Evolutionary conservation across 2,329 filamentous ascomycete species (phyloP).

Genomic region (Cytospora piceicola): DNA sequence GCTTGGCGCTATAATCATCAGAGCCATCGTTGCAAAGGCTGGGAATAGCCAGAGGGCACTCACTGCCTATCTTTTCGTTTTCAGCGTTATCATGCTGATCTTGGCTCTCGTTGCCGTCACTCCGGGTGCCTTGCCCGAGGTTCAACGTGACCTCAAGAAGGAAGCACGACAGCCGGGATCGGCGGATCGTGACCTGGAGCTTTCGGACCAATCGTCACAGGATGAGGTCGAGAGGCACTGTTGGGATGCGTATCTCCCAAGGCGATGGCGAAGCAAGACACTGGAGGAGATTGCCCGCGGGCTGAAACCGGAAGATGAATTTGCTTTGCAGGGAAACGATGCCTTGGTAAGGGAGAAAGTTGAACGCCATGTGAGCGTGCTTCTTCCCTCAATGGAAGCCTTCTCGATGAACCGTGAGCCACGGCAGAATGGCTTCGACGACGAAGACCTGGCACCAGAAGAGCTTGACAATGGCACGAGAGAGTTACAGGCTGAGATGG

Average conservation of each 20-base stretch:
- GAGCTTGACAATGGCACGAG: neutral
- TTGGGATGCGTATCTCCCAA: neutral
- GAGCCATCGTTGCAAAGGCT: slow-evolving; percentile 17
- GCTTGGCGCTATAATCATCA: slow-evolving; percentile 37
- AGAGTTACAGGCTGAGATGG: neutral
- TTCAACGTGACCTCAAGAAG: slow-evolving; percentile 10
- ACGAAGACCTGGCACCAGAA: neutral
- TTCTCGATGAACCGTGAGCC: neutral
- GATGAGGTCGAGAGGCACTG: neutral
- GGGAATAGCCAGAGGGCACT: slow-evolving; percentile 1
- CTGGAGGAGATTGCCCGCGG: slow-evolving; percentile 27
- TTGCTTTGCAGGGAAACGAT: slow-evolving; percentile 17
- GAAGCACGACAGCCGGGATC: neutral
- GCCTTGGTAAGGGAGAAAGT: neutral
- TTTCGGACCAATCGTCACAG: neutral
- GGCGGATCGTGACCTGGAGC: neutral
- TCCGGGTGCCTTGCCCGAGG: slow-evolving; percentile 19
- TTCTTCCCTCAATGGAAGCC: neutral
- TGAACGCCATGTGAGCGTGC: neutral
- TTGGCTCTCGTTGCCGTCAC: slow-evolving; percentile 8
- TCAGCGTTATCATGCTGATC: slow-evolving; percentile 15
- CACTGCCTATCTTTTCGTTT: slow-evolving; percentile 3
- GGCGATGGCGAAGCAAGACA: slow-evolving; percentile 12
- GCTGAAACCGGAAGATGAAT: slow-evolving; percentile 5
- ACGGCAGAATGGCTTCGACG: neutral